These are phyloP conservation scores for Fusarium torreyae DNA, from an alignment of 2,329 filamentous ascomycete species.

Conservation along the genomic window DNA sequence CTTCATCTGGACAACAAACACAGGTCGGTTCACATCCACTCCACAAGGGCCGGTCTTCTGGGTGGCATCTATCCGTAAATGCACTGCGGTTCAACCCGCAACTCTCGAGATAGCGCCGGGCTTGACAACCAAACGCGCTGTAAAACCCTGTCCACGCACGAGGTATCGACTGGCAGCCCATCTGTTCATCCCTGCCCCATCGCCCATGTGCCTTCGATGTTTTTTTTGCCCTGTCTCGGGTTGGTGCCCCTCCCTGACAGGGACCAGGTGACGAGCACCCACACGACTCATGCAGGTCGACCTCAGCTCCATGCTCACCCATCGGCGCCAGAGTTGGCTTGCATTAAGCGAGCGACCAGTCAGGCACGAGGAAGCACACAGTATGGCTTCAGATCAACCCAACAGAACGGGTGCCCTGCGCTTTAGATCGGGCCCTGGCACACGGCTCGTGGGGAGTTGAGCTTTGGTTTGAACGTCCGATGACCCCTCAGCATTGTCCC, in stretches of 20 bases:
- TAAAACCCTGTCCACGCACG: conserved; percentile 42
- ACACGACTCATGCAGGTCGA: conserved; percentile 46
- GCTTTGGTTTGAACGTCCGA: conserved; percentile 33
- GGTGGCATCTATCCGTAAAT: conserved; percentile 49
- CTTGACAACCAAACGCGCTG: conserved; percentile 44
- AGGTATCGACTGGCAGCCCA: conserved; percentile 33
- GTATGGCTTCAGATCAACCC: conserved; percentile 39
- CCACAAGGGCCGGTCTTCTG: conserved; percentile 38
- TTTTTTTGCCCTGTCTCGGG: conserved; percentile 27
- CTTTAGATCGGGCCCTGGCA: conserved; percentile 47
- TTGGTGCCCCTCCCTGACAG: conserved; percentile 35
- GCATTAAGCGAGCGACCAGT: conserved; percentile 39
- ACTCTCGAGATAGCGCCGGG: conserved; percentile 52
- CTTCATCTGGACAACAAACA: conserved; percentile 12
- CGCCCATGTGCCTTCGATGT: conserved; percentile 28
- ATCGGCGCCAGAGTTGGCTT: conserved; percentile 41
- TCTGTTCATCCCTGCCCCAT: conserved; percentile 37
- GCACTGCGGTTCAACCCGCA: conserved; percentile 56
- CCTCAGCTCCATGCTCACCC: conserved; percentile 41
- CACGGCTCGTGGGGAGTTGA: conserved; percentile 28
- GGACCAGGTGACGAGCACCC: conserved; percentile 42
- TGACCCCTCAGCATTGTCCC: conserved; percentile 38
- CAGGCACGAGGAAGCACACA: conserved; percentile 39
- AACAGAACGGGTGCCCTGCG: conserved; percentile 47
- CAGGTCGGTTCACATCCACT: conserved; percentile 23